These are phyloP conservation scores for Leishmania amazonensis DNA, from an alignment of 208 protist species.

Conservation along the genomic window DNA sequence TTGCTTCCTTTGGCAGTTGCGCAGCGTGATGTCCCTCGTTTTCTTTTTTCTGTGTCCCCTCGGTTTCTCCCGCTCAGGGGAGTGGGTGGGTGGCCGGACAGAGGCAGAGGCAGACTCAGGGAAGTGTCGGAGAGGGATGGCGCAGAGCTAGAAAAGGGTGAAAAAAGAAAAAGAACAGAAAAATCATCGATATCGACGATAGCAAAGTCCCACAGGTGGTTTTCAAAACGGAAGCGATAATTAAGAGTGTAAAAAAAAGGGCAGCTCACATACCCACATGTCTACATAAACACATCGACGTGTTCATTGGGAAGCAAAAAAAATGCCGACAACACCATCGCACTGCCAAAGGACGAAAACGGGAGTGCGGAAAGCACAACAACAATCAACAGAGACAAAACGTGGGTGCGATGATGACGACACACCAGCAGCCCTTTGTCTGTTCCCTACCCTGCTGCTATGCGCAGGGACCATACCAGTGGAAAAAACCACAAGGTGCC, in stretches of 20 bases:
- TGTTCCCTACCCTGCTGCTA: neutral
- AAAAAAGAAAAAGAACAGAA: neutral
- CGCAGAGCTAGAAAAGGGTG: neutral
- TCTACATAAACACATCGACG: neutral
- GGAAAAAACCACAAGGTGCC: neutral
- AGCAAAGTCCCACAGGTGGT: neutral
- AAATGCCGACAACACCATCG: neutral
- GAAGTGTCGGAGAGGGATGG: neutral
- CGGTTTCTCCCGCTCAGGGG: neutral
- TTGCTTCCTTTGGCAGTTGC: neutral
- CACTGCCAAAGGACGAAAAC: neutral
- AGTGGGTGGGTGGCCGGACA: neutral
- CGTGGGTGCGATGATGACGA: neutral
- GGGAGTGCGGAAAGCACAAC: neutral
- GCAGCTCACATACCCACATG: neutral
- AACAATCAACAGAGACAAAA: slow-evolving; percentile 12
- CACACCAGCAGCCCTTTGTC: neutral
- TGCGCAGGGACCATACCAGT: neutral
- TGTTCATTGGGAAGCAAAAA: neutral
- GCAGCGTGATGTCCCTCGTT: neutral
- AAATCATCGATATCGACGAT: neutral
- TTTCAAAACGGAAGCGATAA: neutral
- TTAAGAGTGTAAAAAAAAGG: neutral
- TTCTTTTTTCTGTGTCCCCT: neutral
- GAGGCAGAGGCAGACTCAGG: neutral